Evolutionary conservation across 2,329 filamentous ascomycete genomes (phyloP), one percentile per base, ranked within the genome.

Genomic region (Botryosphaeria agaves): DNA sequence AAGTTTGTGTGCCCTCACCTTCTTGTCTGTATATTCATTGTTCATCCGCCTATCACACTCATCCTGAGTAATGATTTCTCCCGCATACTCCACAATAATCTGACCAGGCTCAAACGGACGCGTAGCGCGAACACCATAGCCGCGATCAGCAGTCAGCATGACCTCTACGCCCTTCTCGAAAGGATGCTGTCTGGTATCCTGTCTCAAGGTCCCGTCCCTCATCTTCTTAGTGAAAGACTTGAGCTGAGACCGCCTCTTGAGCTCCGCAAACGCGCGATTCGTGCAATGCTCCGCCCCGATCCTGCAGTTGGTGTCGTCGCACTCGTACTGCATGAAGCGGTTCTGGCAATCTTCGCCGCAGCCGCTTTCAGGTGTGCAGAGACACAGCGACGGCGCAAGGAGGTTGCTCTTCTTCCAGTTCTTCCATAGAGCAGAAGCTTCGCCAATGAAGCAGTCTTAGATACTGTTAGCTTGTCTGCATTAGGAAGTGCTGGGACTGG

Each of bases 41-140:
- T 80, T 83, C 85, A 95, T 94, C 32, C 89, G 76, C 28, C 79
- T 71, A 49, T 95, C 84, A 47, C 85, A 93, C 51, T 98, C 89
- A 18, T 76, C 75, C 47, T 92, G 83, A 0, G 84, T 94, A 46
- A 98, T 92, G 42, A 98, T 94, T 55, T 98, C 89, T 24, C 89
- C 89, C 0, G 85, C 87, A 48, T 98, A 98, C 48, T 98, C 89
- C 58, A 95, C 87, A 47, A 98, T 95, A 49, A 98, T 92, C 57
- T 95, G 84, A 45, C 87, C 75, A 1, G 85, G 72, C 34, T 76
- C 65, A 51, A 95, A 98, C 36, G 74, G 77, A 28, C 89, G 74
- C 55, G 87, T 93, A 48, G 80, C 82, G 36, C 89, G 77, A 29
- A 98, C 83, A 31, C 89, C 89, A 49, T 87, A 85, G 17, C 89